A percentile compares a stretch with the other conserved stretches of the same genome.
phyloP scores from a whole-genome alignment of 305 asterid species.

The Fraxinus dipetala region DNA sequence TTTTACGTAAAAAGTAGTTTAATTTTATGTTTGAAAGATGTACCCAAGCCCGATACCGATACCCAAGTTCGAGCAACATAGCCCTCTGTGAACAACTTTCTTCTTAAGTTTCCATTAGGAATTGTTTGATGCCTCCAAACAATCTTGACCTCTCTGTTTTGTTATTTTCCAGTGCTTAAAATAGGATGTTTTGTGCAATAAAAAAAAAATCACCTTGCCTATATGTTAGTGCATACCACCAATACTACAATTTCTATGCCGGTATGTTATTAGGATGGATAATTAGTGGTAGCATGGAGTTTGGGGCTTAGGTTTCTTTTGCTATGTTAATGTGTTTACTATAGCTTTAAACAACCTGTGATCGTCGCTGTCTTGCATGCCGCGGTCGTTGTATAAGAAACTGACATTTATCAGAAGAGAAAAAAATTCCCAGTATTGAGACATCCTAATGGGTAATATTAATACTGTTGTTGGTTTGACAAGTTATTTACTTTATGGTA shows the following conservation, averaged over 20 bases:
- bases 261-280: neutral
- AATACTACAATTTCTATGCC: neutral
- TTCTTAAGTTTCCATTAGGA: neutral
- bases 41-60: neutral
- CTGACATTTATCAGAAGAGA: neutral
- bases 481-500: slow-evolving; percentile 13
- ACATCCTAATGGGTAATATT: neutral
- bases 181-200: neutral
- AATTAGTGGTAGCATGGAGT: neutral
- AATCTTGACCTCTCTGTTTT: neutral
- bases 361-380: neutral
- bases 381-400: neutral
- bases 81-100: neutral
- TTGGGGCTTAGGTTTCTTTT: neutral
- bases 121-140: slow-evolving; percentile 4
- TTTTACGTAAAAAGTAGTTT: neutral
- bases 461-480: neutral
- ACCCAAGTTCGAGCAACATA: neutral
- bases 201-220: neutral
- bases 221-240: neutral
- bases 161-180: neutral
- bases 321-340: neutral
- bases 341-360: neutral
- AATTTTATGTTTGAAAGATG: neutral
- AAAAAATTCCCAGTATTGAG: neutral